Evolutionary conservation across 148 eudicot species (phyloP), one percentile per base, ranked within the genome.

Genomic region (Vaccinium darrowii): DNA sequence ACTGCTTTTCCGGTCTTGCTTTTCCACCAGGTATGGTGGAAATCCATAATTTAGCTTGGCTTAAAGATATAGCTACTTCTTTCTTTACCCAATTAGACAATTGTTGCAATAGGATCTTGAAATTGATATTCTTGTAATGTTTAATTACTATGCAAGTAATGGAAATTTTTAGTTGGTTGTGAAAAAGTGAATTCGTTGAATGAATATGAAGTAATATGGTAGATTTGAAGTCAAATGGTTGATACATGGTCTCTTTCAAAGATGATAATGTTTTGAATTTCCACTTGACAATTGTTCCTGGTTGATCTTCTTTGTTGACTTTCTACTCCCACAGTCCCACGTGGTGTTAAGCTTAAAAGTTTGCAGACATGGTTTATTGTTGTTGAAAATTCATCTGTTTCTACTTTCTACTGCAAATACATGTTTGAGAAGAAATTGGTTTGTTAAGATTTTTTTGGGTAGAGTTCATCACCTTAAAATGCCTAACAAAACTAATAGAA

Each of bases 1-100:
- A 96, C 88, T 96, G 99, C 90, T 96, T 96, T 79, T 89, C 88
- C 19, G 99, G 99, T 79, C 92, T 93, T 89, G 93, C 97, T 78
- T 96, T 96, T 83, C 99, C 99, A 43, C 99, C 99, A 90, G 99
- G 99, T 94, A 89, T 87, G 83, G 39, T 69, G 13, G 78, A 52
- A 13, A 52, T 76, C 7, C 54, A 62, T 47, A 57, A 58, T 51
- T 65, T 82, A 56, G 76, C 23, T 75, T 49, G 27, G 27, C 79
- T 25, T 19, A 56, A 54, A 7, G 27, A 30, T 67, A 15, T 79
- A 78, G 67, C 58, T 84, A 62, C 21, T 84, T 7, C 58, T 58
- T 58, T n/a, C 25, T 57, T 36, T 27, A 27, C 12, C 50, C 51
- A 33, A 10, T 8, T 8, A 15, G 16, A 19, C 12, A 80, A 33